Evolutionary conservation across 2,329 filamentous ascomycete species (phyloP).

Genomic region (Trichophyton equinum): DNA sequence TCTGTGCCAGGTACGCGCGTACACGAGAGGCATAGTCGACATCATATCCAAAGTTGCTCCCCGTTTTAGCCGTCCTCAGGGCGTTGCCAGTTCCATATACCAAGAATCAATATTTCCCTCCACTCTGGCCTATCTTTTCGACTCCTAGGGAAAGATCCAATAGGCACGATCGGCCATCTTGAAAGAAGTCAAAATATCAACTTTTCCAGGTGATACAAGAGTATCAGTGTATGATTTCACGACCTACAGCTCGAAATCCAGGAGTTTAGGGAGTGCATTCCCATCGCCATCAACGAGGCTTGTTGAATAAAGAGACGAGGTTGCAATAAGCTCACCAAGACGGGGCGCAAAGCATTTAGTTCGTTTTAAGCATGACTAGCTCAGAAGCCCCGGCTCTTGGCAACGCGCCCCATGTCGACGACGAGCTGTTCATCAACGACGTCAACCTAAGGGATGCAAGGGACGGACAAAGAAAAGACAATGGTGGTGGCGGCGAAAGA

Average conservation of each 20-base stretch:
- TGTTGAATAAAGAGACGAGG: neutral
- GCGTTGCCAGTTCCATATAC: too few species aligned
- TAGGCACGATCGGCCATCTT: neutral
- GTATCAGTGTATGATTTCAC: neutral
- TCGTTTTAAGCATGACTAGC: slow-evolving; percentile 1
- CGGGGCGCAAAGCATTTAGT: neutral
- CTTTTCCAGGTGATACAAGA: neutral
- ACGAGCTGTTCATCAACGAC: neutral
- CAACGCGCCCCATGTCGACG: neutral
- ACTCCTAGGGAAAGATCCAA: neutral
- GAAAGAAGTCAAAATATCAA: neutral
- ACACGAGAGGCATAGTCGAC: neutral
- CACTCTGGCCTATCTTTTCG: neutral
- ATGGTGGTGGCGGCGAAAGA: too few species aligned
- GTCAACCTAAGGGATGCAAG: neutral
- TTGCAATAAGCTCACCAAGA: slow-evolving; percentile 3
- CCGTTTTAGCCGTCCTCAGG: neutral
- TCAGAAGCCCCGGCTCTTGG: neutral
- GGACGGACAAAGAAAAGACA: neutral
- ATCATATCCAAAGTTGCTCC: neutral
- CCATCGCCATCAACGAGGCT: neutral
- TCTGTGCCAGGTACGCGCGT: slow-evolving; percentile 2
- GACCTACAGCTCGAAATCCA: neutral
- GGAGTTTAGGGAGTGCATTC: neutral
- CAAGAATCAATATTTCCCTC: neutral